Conservation (phyloP, 305 asterid species). For the Stenogyne calaminthoides region DNA sequence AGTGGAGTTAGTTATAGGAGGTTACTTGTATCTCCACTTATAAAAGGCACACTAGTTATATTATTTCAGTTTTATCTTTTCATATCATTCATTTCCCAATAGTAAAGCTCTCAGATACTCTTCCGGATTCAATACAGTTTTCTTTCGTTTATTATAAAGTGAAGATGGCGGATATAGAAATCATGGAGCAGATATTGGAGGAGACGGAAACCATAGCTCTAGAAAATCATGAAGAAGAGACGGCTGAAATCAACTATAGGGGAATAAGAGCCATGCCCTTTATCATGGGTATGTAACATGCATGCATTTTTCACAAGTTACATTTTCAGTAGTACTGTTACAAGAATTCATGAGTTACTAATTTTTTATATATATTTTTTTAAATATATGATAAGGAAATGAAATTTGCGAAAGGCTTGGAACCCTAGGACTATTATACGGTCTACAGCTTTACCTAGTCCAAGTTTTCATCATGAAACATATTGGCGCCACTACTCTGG, state of each 20-base stretch:
- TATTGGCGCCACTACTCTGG: constrained; percentile 48
- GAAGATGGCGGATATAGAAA: too few relatives aligned
- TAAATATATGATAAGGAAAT: constrained; percentile 47
- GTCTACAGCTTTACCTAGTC: constrained; percentile 64
- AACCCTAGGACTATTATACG: constrained; percentile 59
- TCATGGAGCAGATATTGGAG: not conserved
- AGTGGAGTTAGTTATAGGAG: too few relatives aligned
- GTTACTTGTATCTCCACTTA: too few relatives aligned
- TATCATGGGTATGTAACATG: constrained; percentile 45
- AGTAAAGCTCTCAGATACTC: too few relatives aligned
- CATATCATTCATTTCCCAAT: too few relatives aligned
- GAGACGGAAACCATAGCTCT: not conserved
- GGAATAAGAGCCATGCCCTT: constrained; percentile 77
- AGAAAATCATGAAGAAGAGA: too few relatives aligned
- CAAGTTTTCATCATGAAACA: constrained; percentile 64
- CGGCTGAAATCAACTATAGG: constrained; percentile 48
- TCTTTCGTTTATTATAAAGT: too few relatives aligned
- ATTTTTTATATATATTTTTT: not conserved
- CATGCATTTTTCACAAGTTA: not conserved
- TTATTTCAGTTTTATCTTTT: too few relatives aligned
- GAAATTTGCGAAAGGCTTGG: constrained; percentile 90
- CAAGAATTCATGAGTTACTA: not conserved
- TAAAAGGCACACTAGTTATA: too few relatives aligned
- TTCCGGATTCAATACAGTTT: too few relatives aligned
- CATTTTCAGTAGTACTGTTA: not conserved